Base-by-base conservation (phyloP, 768 basidiomycete species). In the Myochromella boudieri region DNA sequence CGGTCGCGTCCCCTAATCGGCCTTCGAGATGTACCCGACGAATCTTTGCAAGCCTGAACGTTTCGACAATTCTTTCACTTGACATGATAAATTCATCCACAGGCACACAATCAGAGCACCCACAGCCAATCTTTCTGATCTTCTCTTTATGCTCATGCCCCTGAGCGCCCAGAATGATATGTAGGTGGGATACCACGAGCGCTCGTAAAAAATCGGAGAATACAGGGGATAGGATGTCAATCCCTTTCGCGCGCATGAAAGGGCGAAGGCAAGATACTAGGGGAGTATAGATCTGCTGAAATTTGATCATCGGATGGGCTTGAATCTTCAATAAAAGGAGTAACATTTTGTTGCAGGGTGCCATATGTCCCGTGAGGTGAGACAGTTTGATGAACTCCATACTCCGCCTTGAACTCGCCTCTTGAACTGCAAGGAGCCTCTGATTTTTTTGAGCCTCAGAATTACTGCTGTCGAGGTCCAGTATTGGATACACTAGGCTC, bases 81-180 rank as follows among this genome's bases (percentile, higher is more conserved):
- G 54, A 59, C 15, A 59, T 26, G 17, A 69, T 44, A 48, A 70
- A 68, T 0, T 11, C 40, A 44, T 69, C 60, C 22, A 70, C 24
- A 18, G 20, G 22, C 7, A 49, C 46, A 49, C 68, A 69, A 22
- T 67, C 60, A 10, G 12, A 9, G 39, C 66, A 69, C 21, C 66
- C 62, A 44, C 68, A 68, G 6, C 64, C 64, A 29, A 70, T 49
- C 28, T 63, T 66, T 24, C 64, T 59, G 28, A 66, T 49, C 11
- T 47, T 48, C 1, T 45, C 12, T 10, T 24, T 41, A 24, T 48
- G 18, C 26, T 33, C 46, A 5, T 52, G 50, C 4, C 49, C 46
- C 37, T 59, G 62, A 5, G 49, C 44, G 5, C 63, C 62, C 7
- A 71, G 55, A 10, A 67, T 42, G 29, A 64, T 46, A 3, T 51